phyloP scores from a whole-genome alignment of 495 filamentous ascomycete species.

The Echria macrotheca region DNA sequence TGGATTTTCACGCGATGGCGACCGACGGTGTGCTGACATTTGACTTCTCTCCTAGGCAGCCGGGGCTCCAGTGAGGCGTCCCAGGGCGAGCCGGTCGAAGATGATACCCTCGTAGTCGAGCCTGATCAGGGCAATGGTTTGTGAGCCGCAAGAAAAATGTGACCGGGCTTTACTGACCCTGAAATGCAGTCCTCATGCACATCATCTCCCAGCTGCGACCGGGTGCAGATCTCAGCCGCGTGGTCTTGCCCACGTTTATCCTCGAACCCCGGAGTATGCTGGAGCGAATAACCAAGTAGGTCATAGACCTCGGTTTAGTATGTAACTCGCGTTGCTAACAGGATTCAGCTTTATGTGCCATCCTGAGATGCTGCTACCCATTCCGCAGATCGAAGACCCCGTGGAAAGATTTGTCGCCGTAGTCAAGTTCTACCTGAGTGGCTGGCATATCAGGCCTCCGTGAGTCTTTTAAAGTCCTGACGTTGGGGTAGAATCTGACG shows the following conservation, averaged over 20 bases:
- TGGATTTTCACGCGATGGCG: background rate
- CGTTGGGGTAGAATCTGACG: too few species aligned
- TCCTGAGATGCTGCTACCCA: constrained; percentile 87
- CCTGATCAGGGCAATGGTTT: constrained; percentile 67
- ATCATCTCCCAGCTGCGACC: constrained; percentile 96
- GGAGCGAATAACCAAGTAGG: constrained; percentile 96
- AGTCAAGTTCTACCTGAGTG: constrained; percentile 95
- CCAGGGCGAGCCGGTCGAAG: constrained; percentile 43
- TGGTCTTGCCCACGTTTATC: constrained; percentile 96
- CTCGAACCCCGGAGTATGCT: constrained; percentile 96
- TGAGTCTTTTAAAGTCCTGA: too few species aligned
- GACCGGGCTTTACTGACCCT: background rate
- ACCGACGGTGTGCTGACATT: too few species aligned
- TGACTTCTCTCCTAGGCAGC: constrained; percentile 36
- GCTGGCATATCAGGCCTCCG: constrained; percentile 99
- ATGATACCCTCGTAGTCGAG: constrained; percentile 71
- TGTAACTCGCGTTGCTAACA: background rate
- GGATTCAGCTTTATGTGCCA: constrained; percentile 97
- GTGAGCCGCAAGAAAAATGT: constrained; percentile 21
- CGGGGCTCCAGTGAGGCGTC: constrained; percentile 40
- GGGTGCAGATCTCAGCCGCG: constrained; percentile 89
- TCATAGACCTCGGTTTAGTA: background rate
- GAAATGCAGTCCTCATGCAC: constrained; percentile 69
- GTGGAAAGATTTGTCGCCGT: constrained; percentile 87
- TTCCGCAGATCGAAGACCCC: constrained; percentile 84